Percentiles rank a stretch among this genome's conserved stretches.
Conservation (phyloP, 2,329 filamentous ascomycete species). For the Nemania abortiva region DNA sequence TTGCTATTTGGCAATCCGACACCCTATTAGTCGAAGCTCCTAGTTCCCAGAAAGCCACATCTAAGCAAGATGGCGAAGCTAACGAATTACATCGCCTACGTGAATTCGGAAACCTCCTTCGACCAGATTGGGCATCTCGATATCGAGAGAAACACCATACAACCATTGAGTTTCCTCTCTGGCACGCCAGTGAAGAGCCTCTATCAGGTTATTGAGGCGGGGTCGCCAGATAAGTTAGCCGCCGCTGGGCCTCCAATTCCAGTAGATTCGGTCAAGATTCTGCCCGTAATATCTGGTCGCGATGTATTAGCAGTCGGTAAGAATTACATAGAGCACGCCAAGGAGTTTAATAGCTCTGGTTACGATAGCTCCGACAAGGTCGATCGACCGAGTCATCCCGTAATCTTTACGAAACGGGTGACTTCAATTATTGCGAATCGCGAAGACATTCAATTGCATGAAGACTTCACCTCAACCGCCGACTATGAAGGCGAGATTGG, state of each 20-base stretch:
- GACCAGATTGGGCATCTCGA: constrained; percentile 35
- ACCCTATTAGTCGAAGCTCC: not conserved
- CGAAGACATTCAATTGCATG: constrained; percentile 34
- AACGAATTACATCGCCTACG: constrained; percentile 35
- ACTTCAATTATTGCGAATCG: constrained; percentile 31
- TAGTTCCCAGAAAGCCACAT: not conserved
- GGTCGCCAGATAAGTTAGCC: constrained; percentile 17
- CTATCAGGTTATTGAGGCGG: constrained; percentile 36
- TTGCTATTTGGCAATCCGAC: not conserved
- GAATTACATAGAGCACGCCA: constrained; percentile 37
- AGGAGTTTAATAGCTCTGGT: constrained; percentile 38
- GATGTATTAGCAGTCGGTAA: constrained; percentile 36
- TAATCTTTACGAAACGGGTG: constrained; percentile 37
- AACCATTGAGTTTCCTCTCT: constrained; percentile 30
- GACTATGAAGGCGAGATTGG: constrained; percentile 40
- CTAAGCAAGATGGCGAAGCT: constrained; percentile 26
- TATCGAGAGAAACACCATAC: constrained; percentile 25
- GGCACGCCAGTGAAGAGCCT: constrained; percentile 34
- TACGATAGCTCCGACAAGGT: constrained; percentile 39
- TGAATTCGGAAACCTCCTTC: constrained; percentile 24
- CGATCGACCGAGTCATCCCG: constrained; percentile 32
- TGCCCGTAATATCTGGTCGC: constrained; percentile 32
- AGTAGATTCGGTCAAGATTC: constrained; percentile 15
- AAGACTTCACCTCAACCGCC: constrained; percentile 32
- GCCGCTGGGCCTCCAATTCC: constrained; percentile 17